Evolutionary conservation across 2,329 filamentous ascomycete species (phyloP).

Genomic region (Massarina eburnea): DNA sequence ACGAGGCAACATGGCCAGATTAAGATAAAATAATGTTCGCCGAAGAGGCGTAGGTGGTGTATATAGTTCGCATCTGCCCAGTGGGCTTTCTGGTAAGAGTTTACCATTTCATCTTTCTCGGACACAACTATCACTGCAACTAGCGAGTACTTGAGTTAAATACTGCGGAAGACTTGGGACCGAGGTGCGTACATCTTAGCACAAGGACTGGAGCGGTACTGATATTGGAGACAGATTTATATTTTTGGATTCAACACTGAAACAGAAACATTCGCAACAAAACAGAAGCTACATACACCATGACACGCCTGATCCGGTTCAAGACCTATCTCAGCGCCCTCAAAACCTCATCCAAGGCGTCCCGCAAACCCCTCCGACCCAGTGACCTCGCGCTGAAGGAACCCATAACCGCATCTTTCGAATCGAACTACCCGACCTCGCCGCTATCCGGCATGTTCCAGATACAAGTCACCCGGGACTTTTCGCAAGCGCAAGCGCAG

Average conservation of each 20-base stretch:
- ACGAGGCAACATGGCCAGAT: not conserved
- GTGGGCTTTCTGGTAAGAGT: no score
- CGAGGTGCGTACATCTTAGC: not conserved
- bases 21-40: not conserved
- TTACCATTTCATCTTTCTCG: no score
- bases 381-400: not conserved
- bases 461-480: not conserved
- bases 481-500: not conserved
- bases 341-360: not conserved
- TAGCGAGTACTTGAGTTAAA: no score
- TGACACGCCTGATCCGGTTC: not conserved
- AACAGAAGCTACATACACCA: not conserved
- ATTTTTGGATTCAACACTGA: no score
- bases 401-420: not conserved
- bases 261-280: no score
- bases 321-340: not conserved
- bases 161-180: not conserved
- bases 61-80: not conserved
- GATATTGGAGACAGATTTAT: no score
- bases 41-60: not conserved
- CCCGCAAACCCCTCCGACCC: not conserved
- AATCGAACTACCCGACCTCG: not conserved
- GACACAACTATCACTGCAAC: no score
- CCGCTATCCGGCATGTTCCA: not conserved
- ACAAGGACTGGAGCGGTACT: no score